Conservation (phyloP, 139 green algal genomes). For the Pleodorina starrii region DNA sequence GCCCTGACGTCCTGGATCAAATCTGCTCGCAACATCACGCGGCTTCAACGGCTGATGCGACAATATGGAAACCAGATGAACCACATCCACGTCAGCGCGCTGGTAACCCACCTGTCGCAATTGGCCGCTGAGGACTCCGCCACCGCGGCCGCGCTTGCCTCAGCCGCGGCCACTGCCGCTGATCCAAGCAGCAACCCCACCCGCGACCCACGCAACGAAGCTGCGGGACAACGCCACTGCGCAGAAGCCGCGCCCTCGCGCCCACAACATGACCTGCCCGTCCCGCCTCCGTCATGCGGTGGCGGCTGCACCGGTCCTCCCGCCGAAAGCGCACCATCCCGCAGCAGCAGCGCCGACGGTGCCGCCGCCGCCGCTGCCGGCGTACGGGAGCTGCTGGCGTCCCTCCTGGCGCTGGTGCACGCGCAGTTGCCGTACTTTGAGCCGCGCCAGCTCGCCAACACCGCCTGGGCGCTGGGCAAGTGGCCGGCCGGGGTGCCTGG, state of each 20-base stretch:
- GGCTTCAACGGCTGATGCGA: constrained; percentile 14
- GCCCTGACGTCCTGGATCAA: constrained; percentile 45
- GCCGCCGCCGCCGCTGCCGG: not conserved
- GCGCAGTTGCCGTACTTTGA: constrained; percentile 1
- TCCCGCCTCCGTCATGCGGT: no score
- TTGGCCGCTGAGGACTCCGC: not conserved
- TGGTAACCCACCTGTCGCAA: constrained; percentile 47
- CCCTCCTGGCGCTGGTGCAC: not conserved
- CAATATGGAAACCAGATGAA: constrained; percentile 45
- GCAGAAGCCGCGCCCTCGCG: no score
- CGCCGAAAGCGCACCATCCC: not conserved
- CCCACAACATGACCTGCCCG: no score
- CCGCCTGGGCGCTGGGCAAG: constrained; percentile 39
- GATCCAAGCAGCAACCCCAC: no score
- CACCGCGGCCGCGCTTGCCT: not conserved
- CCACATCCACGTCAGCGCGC: constrained; percentile 50
- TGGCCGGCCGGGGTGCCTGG: constrained; percentile 24
- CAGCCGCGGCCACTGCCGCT: not conserved
- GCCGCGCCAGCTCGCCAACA: constrained; percentile 37
- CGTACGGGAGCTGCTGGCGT: not conserved
- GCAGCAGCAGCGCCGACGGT: not conserved
- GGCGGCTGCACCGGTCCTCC: not conserved
- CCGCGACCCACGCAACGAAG: no score
- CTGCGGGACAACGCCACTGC: no score
- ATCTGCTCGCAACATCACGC: not conserved